Evolutionary conservation across 2,329 filamentous ascomycete species (phyloP), one percentile per base, ranked within the genome.

Genomic region (Cytospora paraplurivora): DNA sequence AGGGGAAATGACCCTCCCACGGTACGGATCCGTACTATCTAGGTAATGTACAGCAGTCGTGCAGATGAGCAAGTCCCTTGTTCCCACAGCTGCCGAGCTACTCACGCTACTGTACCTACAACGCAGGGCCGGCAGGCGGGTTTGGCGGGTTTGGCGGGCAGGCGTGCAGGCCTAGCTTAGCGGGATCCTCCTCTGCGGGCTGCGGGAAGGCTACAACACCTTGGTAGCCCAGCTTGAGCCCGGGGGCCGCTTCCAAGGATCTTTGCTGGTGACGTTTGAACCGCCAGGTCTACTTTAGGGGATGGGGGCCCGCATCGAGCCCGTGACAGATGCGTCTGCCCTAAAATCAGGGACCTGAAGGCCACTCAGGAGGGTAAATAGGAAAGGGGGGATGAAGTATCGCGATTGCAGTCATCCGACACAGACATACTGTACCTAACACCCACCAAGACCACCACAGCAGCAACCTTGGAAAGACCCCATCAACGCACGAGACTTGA

Each of bases 1-100:
- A 47, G 44, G 44, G 44, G 44, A 47, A 47, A 47, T 47, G 44
- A 47, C 44, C 44, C 44, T 47, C 44, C 44, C 44, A 47, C 44
- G 44, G 17, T 44, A n/a, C 7, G 5, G 17, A 44, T 5, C n/a
- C 11, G 44, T 37, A 17, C n/a, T 21, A 47, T n/a, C 41, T 19
- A 8, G 38, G 38, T n/a, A 44, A n/a, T 17, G n/a, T 47, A 47
- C n/a, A n/a, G n/a, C n/a, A n/a, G n/a, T n/a, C n/a, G n/a, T n/a
- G n/a, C n/a, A n/a, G n/a, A 8, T 47, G n/a, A 19, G 5, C 13
- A 44, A n/a, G 35, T 37, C 8, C 35, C 8, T 37, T 37, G 35
- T 10, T 37, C 12, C 8, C 35, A 37, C 12, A 8, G 8, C 35
- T 37, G 12, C 35, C 8, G 35, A 37, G 8, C 35, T 13, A 13